Conservation (phyloP, 306 rosid genomes). For the Prosopis cineraria region DNA sequence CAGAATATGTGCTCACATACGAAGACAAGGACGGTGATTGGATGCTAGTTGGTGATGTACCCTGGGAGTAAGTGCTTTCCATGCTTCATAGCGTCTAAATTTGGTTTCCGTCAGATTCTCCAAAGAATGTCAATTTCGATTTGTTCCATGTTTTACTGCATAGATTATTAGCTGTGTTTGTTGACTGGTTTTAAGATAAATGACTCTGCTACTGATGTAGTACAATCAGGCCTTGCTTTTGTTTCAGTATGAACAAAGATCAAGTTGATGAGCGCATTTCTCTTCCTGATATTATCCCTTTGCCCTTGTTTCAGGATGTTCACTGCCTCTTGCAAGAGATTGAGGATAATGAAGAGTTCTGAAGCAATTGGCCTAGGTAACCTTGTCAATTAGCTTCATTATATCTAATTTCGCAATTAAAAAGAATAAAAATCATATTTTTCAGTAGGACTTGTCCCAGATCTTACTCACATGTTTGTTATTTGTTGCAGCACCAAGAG, state of each 20-base stretch:
- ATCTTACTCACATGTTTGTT: neutral
- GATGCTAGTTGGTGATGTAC: conserved; percentile 99
- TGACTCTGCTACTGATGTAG: neutral
- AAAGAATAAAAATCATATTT: neutral
- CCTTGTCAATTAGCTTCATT: neutral
- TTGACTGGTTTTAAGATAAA: neutral
- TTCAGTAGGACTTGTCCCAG: neutral
- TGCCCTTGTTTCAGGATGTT: conserved; percentile 74
- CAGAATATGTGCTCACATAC: conserved; percentile 93
- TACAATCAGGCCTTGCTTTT: neutral
- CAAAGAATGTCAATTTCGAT: neutral
- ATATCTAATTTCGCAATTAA: neutral
- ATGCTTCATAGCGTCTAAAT: conserved; percentile 14
- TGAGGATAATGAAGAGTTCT: conserved; percentile 97
- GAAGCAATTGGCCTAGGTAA: conserved; percentile 92
- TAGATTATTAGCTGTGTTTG: neutral
- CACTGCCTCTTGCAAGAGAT: conserved; percentile 74
- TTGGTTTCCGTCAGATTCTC: conserved; percentile 9
- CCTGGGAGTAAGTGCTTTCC: conserved; percentile 82
- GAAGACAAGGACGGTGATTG: conserved; percentile 97
- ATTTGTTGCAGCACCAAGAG: conserved; percentile 78
- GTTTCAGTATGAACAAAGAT: neutral
- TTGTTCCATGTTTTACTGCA: neutral
- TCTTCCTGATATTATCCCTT: conserved; percentile 16
- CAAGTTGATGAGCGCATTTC: neutral